phyloP scores from a whole-genome alignment of 2,329 filamentous ascomycete genomes.

The Colletotrichum gloeosporioides region DNA sequence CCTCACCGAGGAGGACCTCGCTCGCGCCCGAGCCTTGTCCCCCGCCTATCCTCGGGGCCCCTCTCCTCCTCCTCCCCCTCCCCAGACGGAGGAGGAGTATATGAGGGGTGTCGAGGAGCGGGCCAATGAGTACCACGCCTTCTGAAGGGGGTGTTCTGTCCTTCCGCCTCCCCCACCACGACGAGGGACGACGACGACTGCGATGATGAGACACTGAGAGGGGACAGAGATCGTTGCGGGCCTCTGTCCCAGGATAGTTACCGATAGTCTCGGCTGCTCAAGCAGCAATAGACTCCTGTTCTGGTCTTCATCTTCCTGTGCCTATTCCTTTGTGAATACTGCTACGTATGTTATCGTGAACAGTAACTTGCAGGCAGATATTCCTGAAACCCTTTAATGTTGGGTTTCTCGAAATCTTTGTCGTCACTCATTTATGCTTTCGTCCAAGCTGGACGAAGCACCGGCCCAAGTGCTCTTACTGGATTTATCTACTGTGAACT shows the following conservation, averaged over 20 bases:
- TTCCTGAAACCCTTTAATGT: too few species aligned
- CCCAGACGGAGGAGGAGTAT: conserved; percentile 1
- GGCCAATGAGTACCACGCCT: background rate
- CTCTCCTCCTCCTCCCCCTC: conserved; percentile 1
- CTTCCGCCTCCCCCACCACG: background rate
- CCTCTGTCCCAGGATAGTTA: background rate
- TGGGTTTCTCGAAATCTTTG: too few species aligned
- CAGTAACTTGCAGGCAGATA: background rate
- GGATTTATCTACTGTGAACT: too few species aligned
- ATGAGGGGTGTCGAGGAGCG: background rate
- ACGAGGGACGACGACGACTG: background rate
- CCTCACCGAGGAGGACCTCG: conserved; percentile 3
- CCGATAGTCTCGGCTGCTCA: background rate
- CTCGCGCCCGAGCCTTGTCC: background rate
- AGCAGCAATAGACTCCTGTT: background rate
- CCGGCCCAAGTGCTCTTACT: too few species aligned
- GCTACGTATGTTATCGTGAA: background rate
- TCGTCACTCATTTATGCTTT: too few species aligned
- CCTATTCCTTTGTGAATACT: background rate
- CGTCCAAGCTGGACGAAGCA: too few species aligned
- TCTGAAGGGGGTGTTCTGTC: background rate
- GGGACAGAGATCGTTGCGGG: background rate
- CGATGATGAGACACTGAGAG: background rate
- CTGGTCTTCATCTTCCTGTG: background rate
- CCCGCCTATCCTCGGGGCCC: conserved; percentile 3